A percentile compares a stretch with the other conserved stretches of the same genome.
These are phyloP conservation scores for Aspergillus sp. DNA, from an alignment of 2,329 filamentous ascomycete genomes.

Conservation along the genomic window DNA sequence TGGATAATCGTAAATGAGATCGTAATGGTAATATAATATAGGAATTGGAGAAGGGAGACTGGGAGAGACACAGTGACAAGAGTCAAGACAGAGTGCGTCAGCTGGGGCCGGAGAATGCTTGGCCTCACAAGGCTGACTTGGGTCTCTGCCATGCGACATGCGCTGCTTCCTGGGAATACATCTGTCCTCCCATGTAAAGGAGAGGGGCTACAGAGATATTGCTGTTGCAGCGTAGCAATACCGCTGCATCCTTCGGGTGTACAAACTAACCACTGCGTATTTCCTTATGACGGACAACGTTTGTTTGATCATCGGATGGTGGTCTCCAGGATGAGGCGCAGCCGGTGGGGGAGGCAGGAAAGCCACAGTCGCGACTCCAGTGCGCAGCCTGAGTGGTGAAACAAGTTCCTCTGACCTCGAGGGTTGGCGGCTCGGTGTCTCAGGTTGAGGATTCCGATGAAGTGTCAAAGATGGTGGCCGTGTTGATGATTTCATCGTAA, in stretches of 20 bases:
- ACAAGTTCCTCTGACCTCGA: background rate
- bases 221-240: too few relatives aligned
- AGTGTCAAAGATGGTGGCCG: background rate
- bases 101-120: slow-evolving; percentile 1
- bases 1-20: background rate
- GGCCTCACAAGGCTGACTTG: slow-evolving; percentile 6
- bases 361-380: slow-evolving; percentile 8
- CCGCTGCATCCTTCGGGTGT: too few relatives aligned
- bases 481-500: slow-evolving; percentile 7
- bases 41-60: background rate
- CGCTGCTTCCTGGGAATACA: background rate
- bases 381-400: background rate
- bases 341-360: slow-evolving; percentile 17
- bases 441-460: background rate
- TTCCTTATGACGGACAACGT: background rate
- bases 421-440: slow-evolving; percentile 1
- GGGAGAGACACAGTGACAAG: too few relatives aligned
- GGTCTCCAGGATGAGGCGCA: slow-evolving; percentile 3
- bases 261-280: background rate
- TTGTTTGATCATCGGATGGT: background rate
- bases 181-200: too few relatives aligned
- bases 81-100: background rate
- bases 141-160: background rate
- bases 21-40: background rate
- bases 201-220: too few relatives aligned